Evolutionary conservation across 2,329 filamentous ascomycete species (phyloP).

Genomic region (Scedosporium boydii): DNA sequence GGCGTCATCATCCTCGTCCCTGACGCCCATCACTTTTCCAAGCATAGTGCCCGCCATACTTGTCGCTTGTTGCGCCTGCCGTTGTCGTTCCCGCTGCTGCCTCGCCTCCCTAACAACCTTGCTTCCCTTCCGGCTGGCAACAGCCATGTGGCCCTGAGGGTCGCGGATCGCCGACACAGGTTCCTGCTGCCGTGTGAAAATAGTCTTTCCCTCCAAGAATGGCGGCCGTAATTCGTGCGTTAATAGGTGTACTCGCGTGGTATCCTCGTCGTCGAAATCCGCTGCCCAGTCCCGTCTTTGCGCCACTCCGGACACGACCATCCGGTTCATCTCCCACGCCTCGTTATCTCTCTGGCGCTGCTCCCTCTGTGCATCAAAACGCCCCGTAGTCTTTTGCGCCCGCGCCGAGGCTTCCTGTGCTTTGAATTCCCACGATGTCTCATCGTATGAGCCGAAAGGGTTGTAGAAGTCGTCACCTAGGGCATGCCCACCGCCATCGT

Average conservation of each 20-base stretch:
- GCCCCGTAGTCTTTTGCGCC: constrained; percentile 70
- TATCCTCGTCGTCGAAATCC: constrained; percentile 88
- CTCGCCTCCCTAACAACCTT: constrained; percentile 84
- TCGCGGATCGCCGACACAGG: constrained; percentile 89
- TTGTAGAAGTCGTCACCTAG: constrained; percentile 92
- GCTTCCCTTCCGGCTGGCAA: constrained; percentile 93
- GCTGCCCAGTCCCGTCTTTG: constrained; percentile 73
- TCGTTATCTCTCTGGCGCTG: constrained; percentile 93
- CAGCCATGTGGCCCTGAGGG: constrained; percentile 95
- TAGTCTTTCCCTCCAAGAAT: constrained; percentile 86
- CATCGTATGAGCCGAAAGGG: constrained; percentile 72
- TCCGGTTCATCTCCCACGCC: constrained; percentile 97
- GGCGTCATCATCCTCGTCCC: constrained; percentile 78
- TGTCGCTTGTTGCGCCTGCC: constrained; percentile 90
- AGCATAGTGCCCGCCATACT: constrained; percentile 85
- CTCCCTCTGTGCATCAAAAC: constrained; percentile 57
- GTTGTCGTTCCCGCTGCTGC: constrained; percentile 85
- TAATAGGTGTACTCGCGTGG: constrained; percentile 77
- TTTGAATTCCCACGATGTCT: constrained; percentile 58
- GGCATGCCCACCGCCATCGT: constrained; percentile 70
- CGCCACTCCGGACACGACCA: constrained; percentile 92
- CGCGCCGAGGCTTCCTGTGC: constrained; percentile 70
- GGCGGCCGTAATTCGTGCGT: constrained; percentile 91
- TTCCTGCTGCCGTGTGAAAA: constrained; percentile 96
- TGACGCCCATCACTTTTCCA: constrained; percentile 91